Percentiles rank a stretch among this genome's conserved stretches.
These are phyloP conservation scores for Prillingera fragicola DNA, from an alignment of 1,284 basidiomycete species.

Conservation along the genomic window DNA sequence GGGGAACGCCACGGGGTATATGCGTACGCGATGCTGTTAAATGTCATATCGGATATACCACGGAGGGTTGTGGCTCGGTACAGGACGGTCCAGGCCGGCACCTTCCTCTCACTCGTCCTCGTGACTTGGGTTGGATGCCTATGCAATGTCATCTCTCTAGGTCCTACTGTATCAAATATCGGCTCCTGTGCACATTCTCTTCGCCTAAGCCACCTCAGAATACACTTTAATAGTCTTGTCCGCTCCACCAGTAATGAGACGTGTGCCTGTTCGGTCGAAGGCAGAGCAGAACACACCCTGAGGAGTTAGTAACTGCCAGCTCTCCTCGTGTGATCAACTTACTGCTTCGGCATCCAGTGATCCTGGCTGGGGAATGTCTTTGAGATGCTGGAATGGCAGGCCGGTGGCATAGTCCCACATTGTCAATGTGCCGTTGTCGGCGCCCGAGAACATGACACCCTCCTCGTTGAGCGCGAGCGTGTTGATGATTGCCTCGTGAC, in stretches of 20 bases:
- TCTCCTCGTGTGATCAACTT: conserved; percentile 28
- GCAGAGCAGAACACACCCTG: conserved; percentile 80
- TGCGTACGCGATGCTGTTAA: too few relatives aligned
- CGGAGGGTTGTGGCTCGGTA: too few relatives aligned
- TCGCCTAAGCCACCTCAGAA: conserved; percentile 35
- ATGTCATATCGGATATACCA: too few relatives aligned
- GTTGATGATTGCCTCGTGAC: conserved; percentile 97
- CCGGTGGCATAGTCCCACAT: conserved; percentile 95
- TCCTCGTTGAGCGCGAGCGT: conserved; percentile 89
- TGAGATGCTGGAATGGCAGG: conserved; percentile 87
- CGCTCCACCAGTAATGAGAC: conserved; percentile 91
- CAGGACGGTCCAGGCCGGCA: too few relatives aligned
- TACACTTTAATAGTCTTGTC: conserved; percentile 91
- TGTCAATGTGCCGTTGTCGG: conserved; percentile 80
- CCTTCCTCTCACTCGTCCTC: too few relatives aligned
- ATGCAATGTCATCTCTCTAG: too few relatives aligned
- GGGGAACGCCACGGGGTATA: too few relatives aligned
- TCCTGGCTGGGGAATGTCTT: conserved; percentile 93
- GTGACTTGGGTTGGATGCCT: too few relatives aligned
- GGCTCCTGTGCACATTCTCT: neutral
- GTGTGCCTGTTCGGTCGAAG: conserved; percentile 90
- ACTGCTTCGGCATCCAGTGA: conserved; percentile 94
- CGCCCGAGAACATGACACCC: conserved; percentile 94
- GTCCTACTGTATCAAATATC: neutral
- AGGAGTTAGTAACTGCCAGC: neutral